Conservation (phyloP, 192 early-diverging fungal species). For the Coemansia sp. region DNA sequence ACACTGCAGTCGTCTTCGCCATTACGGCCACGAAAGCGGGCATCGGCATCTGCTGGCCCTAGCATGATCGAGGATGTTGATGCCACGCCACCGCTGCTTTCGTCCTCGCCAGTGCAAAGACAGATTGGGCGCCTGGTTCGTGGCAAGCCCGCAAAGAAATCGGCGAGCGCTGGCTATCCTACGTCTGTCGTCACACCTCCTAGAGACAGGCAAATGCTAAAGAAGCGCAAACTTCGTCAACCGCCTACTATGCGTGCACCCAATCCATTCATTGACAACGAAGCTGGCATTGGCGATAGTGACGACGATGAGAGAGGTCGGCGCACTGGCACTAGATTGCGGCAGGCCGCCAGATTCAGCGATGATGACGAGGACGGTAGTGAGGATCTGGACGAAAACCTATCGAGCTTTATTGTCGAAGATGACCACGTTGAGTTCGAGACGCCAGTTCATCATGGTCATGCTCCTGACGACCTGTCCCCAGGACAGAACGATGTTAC, state of each 20-base stretch:
- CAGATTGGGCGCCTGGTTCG: background rate
- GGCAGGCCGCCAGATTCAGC: background rate
- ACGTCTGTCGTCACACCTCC: background rate
- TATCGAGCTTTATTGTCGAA: conserved; percentile 53
- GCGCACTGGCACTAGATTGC: background rate
- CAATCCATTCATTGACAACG: conserved; percentile 41
- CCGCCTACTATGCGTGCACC: conserved; percentile 5
- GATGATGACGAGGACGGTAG: conserved; percentile 37
- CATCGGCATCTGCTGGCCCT: background rate
- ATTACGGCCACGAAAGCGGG: background rate
- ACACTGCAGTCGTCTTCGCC: background rate
- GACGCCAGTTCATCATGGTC: conserved; percentile 6
- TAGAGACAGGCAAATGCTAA: background rate
- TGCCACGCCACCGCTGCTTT: background rate
- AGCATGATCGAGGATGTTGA: background rate
- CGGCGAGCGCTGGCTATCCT: background rate
- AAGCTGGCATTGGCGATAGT: conserved; percentile 42
- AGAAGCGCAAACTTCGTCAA: conserved; percentile 9
- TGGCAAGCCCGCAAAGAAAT: background rate
- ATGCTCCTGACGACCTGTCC: background rate
- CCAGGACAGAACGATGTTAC: conserved; percentile 10
- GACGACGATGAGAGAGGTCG: conserved; percentile 20
- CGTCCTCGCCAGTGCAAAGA: conserved; percentile 4
- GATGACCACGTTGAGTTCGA: conserved; percentile 46
- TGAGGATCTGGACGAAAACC: conserved; percentile 37